Conservation (phyloP, 2,329 filamentous ascomycete genomes). For the Sporothrix schenckii region DNA sequence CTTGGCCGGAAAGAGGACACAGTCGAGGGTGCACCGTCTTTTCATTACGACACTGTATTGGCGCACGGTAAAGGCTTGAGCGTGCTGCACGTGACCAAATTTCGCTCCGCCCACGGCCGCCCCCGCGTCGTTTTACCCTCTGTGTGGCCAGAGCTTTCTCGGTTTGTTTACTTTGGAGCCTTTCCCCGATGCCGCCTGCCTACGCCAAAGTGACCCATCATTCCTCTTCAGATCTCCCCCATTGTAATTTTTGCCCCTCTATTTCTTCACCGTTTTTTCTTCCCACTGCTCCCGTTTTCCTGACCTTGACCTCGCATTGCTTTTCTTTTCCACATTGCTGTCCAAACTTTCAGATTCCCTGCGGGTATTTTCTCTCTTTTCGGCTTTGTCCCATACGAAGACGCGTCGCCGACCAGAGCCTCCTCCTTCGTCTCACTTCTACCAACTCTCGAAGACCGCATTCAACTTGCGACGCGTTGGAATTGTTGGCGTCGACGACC, state of each 20-base stretch:
- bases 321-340: background rate
- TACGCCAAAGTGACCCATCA: slow-evolving; percentile 10
- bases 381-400: background rate
- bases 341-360: background rate
- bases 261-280: slow-evolving; percentile 25
- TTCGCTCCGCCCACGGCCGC: background rate
- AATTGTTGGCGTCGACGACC: background rate
- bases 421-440: background rate
- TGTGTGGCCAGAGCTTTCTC: slow-evolving; percentile 35
- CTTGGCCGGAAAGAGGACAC: slow-evolving; percentile 21
- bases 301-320: background rate
- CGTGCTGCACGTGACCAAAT: slow-evolving; percentile 15
- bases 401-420: background rate
- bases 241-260: slow-evolving; percentile 19
- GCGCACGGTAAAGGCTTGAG: background rate
- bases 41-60: background rate
- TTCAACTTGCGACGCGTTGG: slow-evolving; percentile 12
- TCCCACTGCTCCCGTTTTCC: background rate
- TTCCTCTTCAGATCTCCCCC: slow-evolving; percentile 20
- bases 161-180: slow-evolving; percentile 38
- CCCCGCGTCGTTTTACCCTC: slow-evolving; percentile 21
- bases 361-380: background rate
- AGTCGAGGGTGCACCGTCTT: background rate
- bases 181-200: slow-evolving; percentile 30
- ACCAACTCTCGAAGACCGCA: background rate